Percentiles rank a stretch among this genome's conserved stretches.
Conservation (phyloP, 163 green algal genomes). For the Chloromonas sp. region DNA sequence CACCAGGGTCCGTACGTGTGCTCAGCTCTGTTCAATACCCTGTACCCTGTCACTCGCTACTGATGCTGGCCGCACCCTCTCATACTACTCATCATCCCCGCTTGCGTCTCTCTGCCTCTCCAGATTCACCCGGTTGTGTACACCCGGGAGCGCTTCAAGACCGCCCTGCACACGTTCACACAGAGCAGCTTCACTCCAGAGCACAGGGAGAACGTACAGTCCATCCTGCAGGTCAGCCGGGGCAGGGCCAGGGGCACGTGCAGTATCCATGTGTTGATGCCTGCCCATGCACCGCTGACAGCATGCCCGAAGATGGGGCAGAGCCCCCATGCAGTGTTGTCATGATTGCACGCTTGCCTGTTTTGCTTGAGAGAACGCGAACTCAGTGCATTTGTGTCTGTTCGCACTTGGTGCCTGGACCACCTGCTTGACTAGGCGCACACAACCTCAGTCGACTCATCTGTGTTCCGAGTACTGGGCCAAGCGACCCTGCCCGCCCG, state of each 20-base stretch:
- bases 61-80: background rate
- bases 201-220: conserved; percentile 36
- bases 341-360: background rate
- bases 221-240: conserved; percentile 23
- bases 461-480: too few species aligned
- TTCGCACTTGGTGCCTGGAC: too few species aligned
- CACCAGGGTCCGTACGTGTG: background rate
- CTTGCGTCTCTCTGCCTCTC: background rate
- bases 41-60: background rate
- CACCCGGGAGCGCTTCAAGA: conserved; percentile 61
- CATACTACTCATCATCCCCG: background rate
- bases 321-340: background rate
- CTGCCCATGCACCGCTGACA: conserved; percentile 6
- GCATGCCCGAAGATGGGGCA: background rate
- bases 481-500: background rate
- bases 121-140: conserved; percentile 27
- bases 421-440: background rate
- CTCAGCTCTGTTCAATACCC: background rate
- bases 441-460: too few species aligned
- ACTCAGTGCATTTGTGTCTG: too few species aligned
- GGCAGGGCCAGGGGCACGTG: too few species aligned
- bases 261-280: too few species aligned
- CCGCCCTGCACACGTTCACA: conserved; percentile 36
- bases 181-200: conserved; percentile 31
- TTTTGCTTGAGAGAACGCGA: too few species aligned